Evolutionary conservation across 1,284 basidiomycete species (phyloP), one percentile per base, ranked within the genome.

Genomic region (Moesziomyces aphidis): DNA sequence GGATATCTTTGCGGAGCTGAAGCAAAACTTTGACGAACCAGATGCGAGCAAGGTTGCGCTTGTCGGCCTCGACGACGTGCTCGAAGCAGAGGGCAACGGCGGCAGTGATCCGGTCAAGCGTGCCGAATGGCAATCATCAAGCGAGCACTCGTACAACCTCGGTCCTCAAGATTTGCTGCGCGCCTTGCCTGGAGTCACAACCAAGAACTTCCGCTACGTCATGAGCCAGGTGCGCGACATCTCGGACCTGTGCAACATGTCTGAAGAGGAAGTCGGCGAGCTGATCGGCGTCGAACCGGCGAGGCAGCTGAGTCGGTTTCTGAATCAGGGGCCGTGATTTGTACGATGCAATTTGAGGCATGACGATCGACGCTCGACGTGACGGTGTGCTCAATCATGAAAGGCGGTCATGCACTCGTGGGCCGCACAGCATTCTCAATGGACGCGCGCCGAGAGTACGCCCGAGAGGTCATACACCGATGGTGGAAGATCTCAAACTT

Each of bases 1-100:
- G 0, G 91, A 95, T 72, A 95, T 98, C 59, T 95, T 98, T 86
- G 90, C 90, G 49, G 96, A 98, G 80, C 90, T 99, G 31, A 99
- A 99, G 85, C 80, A 87, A n/a, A 91, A 92, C 73, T 89, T 90
- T 56, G 86, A 89, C 0, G 94, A 99, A 83, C 97, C 96, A 0
- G 92, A 97, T 73, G 89, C 90, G 7, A 88, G 94, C 26, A 94
- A 94, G 15, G 91, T 92, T 0, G 93, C 93, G 50, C 76, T 79
- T 15, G 76, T 80, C 28, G 80, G 79, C 3, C 60, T 77, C 21
- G 74, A 75, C 34, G 66, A 78, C 42, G 28, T 45, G 13, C 53
- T 47, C 34, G 64, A 61, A 47, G 47, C 50, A 23, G 50, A 53
- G 47, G 62, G 59, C 42, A 52, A 55, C 56, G 56, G 44, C 49